These are phyloP conservation scores for Sutorius australiensis DNA, from an alignment of 768 basidiomycete species.

Conservation along the genomic window DNA sequence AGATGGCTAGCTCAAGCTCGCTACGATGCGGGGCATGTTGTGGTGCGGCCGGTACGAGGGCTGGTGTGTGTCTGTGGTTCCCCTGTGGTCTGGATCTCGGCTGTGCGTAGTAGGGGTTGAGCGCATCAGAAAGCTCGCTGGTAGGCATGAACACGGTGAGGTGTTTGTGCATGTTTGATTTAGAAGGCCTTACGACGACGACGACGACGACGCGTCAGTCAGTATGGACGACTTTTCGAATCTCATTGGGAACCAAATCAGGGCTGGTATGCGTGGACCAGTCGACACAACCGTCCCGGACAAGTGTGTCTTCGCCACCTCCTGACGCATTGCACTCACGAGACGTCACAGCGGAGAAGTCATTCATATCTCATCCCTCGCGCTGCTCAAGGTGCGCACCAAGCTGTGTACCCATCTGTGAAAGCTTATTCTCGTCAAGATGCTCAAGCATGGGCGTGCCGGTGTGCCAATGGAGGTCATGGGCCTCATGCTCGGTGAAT, in stretches of 20 bases:
- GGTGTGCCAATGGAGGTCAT: slow-evolving; percentile 99
- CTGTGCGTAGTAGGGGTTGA: slow-evolving; percentile 63
- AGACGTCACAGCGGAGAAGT: slow-evolving; percentile 67
- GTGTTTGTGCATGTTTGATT: slow-evolving; percentile 33
- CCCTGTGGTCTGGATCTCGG: slow-evolving; percentile 31
- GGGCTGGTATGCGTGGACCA: slow-evolving; percentile 37
- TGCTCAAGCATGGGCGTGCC: slow-evolving; percentile 98
- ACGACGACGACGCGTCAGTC: slow-evolving; percentile 40
- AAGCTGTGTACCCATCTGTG: background rate
- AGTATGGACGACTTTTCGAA: slow-evolving; percentile 45
- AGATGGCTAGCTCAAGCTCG: slow-evolving; percentile 61
- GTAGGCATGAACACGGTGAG: slow-evolving; percentile 42
- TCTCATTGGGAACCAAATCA: slow-evolving; percentile 49
- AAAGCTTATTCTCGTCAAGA: slow-evolving; percentile 47
- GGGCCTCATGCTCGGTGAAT: slow-evolving; percentile 97
- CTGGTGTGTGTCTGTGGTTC: slow-evolving; percentile 24
- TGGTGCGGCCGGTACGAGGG: slow-evolving; percentile 31
- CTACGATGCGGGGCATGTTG: slow-evolving; percentile 55
- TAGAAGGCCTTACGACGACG: slow-evolving; percentile 21
- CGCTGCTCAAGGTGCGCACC: slow-evolving; percentile 83
- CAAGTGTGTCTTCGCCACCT: slow-evolving; percentile 49
- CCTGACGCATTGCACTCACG: slow-evolving; percentile 1
- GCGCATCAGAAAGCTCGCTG: slow-evolving; percentile 76
- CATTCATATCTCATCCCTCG: slow-evolving; percentile 95
- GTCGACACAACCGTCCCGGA: slow-evolving; percentile 63